Evolutionary conservation across 2,329 filamentous ascomycete species (phyloP), one percentile per base, ranked within the genome.

Genomic region (Fusarium haematococcum): DNA sequence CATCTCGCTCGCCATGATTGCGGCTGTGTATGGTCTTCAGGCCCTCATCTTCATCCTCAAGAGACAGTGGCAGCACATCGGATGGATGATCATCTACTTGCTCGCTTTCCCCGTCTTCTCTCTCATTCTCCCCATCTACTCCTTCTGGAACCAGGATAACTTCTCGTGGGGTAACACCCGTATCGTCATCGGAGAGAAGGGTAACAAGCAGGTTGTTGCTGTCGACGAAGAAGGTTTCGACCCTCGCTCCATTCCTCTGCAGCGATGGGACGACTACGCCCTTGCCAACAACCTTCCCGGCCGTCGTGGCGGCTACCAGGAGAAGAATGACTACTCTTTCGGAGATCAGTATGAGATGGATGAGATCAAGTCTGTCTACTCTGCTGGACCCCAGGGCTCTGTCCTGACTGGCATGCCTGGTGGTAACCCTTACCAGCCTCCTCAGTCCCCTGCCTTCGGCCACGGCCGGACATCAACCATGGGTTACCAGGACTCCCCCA

Each of bases 101-200:
- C 78, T 97, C n/a, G 97, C 97, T 4, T 98, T 94, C 86, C 97
- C 97, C 0, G 93, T 99, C 77, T 98, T 96, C 86, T 97, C 93
- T 5, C 94, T 99, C 79, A 81, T 97, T 73, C 89, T 99, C 14
- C 97, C 97, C 1, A 86, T 99, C 73, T 99, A 98, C 86, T 98
- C 96, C 0, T 99, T 99, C 92, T 99, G 97, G 97, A 97, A 98
- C 85, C 95, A 98, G 83, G 97, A 99, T 84, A 96, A 99, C 85
- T 99, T 99, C 88, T 92, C 92, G 2, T 99, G 97, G 97, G 97
- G 97, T 88, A 98, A 97, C 86, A 99, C 97, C 1, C 95, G 97
- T 90, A 91, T 99, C 75, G 97, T 99, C 76, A 94, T 98, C 75
- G 96, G 95, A 69, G 97, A 99, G 83, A 95, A 96, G 83, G 96